Base-by-base conservation (phyloP, 805 yeast species). In the Yarrowia sp. region DNA sequence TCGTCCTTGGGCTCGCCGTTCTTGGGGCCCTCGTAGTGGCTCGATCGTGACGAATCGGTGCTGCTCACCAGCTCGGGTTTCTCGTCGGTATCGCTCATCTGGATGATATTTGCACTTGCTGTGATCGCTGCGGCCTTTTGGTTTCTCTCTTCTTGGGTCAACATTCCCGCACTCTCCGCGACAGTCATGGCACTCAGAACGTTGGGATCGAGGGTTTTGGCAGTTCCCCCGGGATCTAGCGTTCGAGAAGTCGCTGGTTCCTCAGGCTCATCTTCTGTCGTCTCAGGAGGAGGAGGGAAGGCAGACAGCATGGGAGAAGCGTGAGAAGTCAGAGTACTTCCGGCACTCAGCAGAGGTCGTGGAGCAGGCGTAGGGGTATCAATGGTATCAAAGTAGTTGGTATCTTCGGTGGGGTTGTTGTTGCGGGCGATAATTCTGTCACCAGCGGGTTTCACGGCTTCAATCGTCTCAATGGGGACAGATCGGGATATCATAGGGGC, bases 351-450 rank as follows among this genome's bases (percentile, higher is more conserved):
- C 15, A 15, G 36, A 5, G 46, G 61, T 20, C 58, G 13, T 10
- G 36, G 46, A 2, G 30, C 7, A 24, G 61, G 46, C 36, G 61
- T 55, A 39, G 61, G 46, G 44, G 61, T 55, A 39, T 55, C 61
- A 39, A 39, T 24, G 46, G 61, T 55, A 55, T 55, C 61, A 40
- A 55, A 55, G 61, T 55, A 55, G 61, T 55, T 55, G 44, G 61
- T 55, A 55, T 55, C 46, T 10, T 55, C 36, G 2, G 46, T 39
- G 14, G 46, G 46, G 44, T 55, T 52, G 58, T 42, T 9, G 58
- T 42, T 9, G 1, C 30, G 3, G 30, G 30, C 6, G 30, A 24
- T 24, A 7, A 52, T 52, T 24, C 14, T 52, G 30, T 5, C 24
- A 6, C 20, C 3, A 2, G 15, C n/a, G 24, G 43, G 46, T 40